Evolutionary conservation across 1,284 basidiomycete species (phyloP).

Genomic region (Inonotus obliquus): DNA sequence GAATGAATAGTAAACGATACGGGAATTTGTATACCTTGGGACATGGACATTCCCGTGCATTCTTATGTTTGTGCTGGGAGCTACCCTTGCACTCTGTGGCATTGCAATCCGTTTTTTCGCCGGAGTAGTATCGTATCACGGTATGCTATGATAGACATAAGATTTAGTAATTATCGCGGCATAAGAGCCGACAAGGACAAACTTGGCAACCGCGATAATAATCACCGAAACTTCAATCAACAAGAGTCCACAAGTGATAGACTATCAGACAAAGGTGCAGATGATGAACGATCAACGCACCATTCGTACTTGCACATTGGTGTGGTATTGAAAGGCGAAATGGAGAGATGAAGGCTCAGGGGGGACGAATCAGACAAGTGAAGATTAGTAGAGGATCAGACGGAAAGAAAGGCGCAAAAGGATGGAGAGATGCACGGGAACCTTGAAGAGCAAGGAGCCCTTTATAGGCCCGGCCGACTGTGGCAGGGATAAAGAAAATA

Average conservation of each 20-base stretch:
- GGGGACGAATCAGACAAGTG: background rate
- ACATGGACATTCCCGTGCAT: slow-evolving; percentile 46
- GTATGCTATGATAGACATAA: slow-evolving; percentile 43
- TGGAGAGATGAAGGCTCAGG: too few relatives aligned
- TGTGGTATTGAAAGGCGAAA: background rate
- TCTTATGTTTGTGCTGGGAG: slow-evolving; percentile 48
- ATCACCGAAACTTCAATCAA: slow-evolving; percentile 14
- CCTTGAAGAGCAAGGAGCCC: background rate
- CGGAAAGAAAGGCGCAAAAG: background rate
- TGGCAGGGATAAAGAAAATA: background rate
- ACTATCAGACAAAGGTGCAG: background rate
- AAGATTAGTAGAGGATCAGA: background rate
- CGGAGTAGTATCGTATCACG: slow-evolving; percentile 57
- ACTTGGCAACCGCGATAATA: slow-evolving; percentile 20
- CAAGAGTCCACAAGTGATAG: background rate
- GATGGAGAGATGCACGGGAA: background rate
- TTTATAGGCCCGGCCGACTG: background rate
- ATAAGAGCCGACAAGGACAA: background rate
- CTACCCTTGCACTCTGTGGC: slow-evolving; percentile 49
- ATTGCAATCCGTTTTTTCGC: slow-evolving; percentile 48
- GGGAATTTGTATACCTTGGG: slow-evolving; percentile 28
- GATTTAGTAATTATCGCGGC: background rate
- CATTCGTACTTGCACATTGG: slow-evolving; percentile 18
- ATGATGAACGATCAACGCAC: background rate
- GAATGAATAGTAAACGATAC: too few relatives aligned